Conservation (phyloP, 805 yeast species). For the Candida pseudoglaebosa region DNA sequence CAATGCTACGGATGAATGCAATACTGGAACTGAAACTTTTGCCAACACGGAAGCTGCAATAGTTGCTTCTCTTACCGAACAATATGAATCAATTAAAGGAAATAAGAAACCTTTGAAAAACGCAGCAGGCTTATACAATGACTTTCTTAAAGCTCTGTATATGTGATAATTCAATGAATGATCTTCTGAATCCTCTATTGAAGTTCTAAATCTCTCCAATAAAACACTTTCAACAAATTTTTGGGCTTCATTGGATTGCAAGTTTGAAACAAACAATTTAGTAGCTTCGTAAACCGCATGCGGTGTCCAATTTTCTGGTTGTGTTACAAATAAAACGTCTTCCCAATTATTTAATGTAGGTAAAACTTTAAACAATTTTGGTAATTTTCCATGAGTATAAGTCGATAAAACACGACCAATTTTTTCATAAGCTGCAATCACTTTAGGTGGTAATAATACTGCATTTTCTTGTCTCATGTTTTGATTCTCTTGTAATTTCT, state of each 20-base stretch:
- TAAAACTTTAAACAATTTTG: constrained; percentile 92
- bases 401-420: constrained; percentile 84
- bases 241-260: constrained; percentile 85
- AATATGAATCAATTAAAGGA: constrained; percentile 84
- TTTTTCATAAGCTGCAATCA: constrained; percentile 88
- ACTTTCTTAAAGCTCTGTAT: constrained; percentile 86
- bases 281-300: constrained; percentile 95
- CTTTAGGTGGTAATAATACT: constrained; percentile 91
- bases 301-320: constrained; percentile 93
- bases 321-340: constrained; percentile 86
- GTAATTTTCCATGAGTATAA: constrained; percentile 93
- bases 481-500: constrained; percentile 14
- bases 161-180: constrained; percentile 87
- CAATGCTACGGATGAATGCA: constrained; percentile 95
- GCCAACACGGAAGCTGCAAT: constrained; percentile 89
- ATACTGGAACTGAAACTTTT: constrained; percentile 87
- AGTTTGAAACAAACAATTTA: constrained; percentile 84
- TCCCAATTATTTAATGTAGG: constrained; percentile 95
- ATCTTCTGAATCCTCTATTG: constrained; percentile 68
- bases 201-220: constrained; percentile 66
- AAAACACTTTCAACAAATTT: constrained; percentile 67
- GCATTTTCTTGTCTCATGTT: constrained; percentile 51
- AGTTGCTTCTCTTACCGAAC: constrained; percentile 90
- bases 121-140: constrained; percentile 95
- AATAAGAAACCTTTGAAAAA: constrained; percentile 94